These are phyloP conservation scores for Elaeis oleifera DNA, from an alignment of 202 grass and related monocot species.

Conservation along the genomic window DNA sequence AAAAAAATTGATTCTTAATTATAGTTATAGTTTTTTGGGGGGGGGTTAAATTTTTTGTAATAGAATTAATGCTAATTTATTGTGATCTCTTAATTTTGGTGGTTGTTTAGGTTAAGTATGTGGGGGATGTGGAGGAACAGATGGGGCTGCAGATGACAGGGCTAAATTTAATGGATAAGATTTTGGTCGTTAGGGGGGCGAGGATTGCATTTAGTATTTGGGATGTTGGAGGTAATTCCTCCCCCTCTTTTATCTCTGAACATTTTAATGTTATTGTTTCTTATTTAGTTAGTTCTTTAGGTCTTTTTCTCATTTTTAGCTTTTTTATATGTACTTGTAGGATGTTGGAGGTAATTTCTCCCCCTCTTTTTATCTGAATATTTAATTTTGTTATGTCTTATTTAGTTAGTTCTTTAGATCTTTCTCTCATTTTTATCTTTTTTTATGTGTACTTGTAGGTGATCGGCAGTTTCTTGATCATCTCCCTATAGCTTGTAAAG, in stretches of 20 bases:
- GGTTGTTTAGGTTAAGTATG: slow-evolving; percentile 56
- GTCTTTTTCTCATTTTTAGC: too few species aligned
- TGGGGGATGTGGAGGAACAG: slow-evolving; percentile 53
- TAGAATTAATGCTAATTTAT: too few species aligned
- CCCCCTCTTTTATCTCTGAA: too few species aligned
- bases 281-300: too few species aligned
- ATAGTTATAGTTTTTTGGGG: too few species aligned
- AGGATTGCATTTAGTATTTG: slow-evolving; percentile 81
- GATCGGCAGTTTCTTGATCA: slow-evolving; percentile 52
- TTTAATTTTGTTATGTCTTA: too few species aligned
- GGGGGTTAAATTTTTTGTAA: too few species aligned
- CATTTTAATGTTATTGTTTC: too few species aligned
- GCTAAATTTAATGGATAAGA: slow-evolving; percentile 94
- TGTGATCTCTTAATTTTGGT: neutral
- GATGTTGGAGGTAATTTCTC: slow-evolving; percentile 64
- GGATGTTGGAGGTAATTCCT: slow-evolving; percentile 71
- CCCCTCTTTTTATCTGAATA: too few species aligned
- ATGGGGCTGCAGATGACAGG: slow-evolving; percentile 73
- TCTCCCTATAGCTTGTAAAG: slow-evolving; percentile 90
- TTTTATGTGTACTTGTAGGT: slow-evolving; percentile 35
- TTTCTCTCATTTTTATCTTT: neutral
- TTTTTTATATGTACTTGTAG: neutral
- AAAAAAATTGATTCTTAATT: too few species aligned
- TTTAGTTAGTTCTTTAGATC: too few species aligned
- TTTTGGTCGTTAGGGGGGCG: slow-evolving; percentile 45